Base-by-base conservation (phyloP, 768 basidiomycete genomes). In the Leccinellum luteum region DNA sequence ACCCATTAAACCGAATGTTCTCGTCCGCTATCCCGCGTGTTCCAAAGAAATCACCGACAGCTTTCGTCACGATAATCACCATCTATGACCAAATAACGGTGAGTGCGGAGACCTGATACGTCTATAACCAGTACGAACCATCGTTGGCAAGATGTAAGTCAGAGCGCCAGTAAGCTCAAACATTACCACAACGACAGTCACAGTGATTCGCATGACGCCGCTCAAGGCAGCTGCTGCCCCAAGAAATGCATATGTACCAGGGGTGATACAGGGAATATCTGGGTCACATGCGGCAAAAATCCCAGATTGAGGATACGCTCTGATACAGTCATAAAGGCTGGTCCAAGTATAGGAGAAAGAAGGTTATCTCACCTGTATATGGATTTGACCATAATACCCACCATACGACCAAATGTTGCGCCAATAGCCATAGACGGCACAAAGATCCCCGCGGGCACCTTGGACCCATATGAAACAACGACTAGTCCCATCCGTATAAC, bases 361-460 rank as follows among this genome's bases (percentile, higher is more conserved):
- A 67, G 81, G 27, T 15, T n/a, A 66, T 81, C 65, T 60, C 89
- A 62, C 95, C 79, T 81, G 71, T 96, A 87, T 74, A 97, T 79
- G 0, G 94, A 94, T 73, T 97, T 96, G 31, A 98, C 94, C 61
- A 97, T 80, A 59, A 98, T 98, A 1, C 97, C 97, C 17, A 99
- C 77, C 94, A 98, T 97, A 38, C 97, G 81, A 2, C 97, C 97
- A 67, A 98, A 98, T 0, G 92, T 90, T 4, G 97, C 97, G 38
- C 97, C 97, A 55, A 98, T 87, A 1, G 96, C 97, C 97, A 99
- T 98, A 3, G 95, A 97, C 2, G 97, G 97, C 0, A 99, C 92
- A 64, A 99, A 99, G 63, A 99, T 99, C 25, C 97, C 97, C 12
- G 92, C 92, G 1, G 97, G 97, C 0, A 99, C 97, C 71, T 94